Percentiles rank a stretch among this genome's conserved stretches.
phyloP scores from a whole-genome alignment of 345 rosid species.

The Melaleuca quinquenervia region DNA sequence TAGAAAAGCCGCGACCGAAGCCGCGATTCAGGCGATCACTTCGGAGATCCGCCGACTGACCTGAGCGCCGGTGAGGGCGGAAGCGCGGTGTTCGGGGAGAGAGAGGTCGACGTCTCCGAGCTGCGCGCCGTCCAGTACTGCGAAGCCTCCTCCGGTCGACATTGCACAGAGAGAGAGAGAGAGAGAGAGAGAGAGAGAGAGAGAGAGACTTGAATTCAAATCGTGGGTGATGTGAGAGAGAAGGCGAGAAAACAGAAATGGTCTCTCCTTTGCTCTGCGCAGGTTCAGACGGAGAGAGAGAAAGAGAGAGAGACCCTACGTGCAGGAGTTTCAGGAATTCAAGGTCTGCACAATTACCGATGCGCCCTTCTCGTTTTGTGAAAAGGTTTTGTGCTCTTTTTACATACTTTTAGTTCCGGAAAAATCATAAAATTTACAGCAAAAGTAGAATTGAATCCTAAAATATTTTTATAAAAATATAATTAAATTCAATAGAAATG shows the following conservation, averaged over 20 bases:
- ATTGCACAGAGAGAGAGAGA: constrained; percentile 17
- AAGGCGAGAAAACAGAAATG: background rate
- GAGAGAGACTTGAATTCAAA: background rate
- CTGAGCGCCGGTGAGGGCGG: constrained; percentile 38
- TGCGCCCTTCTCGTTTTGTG: background rate
- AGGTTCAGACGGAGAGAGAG: background rate
- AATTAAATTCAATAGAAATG: too few species aligned
- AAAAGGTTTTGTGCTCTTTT: background rate
- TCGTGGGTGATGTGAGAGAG: background rate
- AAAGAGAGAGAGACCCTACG: background rate
- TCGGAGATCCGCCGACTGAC: constrained; percentile 1
- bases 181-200: background rate
- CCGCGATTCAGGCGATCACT: background rate
- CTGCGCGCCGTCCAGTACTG: constrained; percentile 50
- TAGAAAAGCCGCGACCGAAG: background rate
- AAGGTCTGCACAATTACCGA: background rate
- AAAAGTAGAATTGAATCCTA: too few species aligned
- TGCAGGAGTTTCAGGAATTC: background rate
- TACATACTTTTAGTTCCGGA: too few species aligned
- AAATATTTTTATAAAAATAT: too few species aligned
- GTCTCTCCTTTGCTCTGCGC: background rate
- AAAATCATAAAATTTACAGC: too few species aligned
- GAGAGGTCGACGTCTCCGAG: constrained; percentile 42
- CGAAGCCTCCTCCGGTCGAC: constrained; percentile 44
- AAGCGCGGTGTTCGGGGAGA: constrained; percentile 17